Base-by-base conservation (phyloP, 305 asterid species). In the Ajuga reptans region DNA sequence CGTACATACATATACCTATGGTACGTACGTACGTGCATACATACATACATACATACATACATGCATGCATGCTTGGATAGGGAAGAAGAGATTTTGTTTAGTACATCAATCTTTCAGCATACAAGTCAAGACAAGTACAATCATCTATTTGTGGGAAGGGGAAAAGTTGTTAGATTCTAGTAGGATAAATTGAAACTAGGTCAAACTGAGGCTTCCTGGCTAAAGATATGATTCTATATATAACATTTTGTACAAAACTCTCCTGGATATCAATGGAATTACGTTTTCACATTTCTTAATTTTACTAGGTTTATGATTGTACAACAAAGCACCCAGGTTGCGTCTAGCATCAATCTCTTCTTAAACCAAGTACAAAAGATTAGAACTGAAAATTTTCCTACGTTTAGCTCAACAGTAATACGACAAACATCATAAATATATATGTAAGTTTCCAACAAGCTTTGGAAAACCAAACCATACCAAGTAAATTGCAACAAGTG, bases 171-270 rank as follows among this genome's bases (percentile, higher is more conserved):
- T 12, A 14, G 0, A 39, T 51, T 63, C 37, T 14, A 1, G 24
- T 51, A 47, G 47, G 34, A 71, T 52, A 63, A 51, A 61, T 39
- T 39, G 67, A 70, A 51, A 62, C 47, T 43, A 39, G 50, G 27
- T 27, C 36, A 60, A 18, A 18, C 9, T 61, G 10, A 15, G 37
- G 69, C 60, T 60, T n/a, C 54, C 37, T 14, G 18, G 12, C 33
- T 15, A 62, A 70, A 15, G 51, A 50, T 8, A 15, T 14, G 37
- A 43, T 51, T 47, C 17, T 6, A 66, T 43, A 15, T 21, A 39
- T 37, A 8, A 14, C 46, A 47, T 16, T 11, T 15, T 12, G 9
- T 60, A 11, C 56, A 46, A 34, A n/a, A 27, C 37, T n/a, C 53
- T 46, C 16, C 41, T 2, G 9, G 15, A 71, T 50, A 34, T 36